Base-by-base conservation (phyloP, 1,284 basidiomycete species). In the Porogramme epimiltina region DNA sequence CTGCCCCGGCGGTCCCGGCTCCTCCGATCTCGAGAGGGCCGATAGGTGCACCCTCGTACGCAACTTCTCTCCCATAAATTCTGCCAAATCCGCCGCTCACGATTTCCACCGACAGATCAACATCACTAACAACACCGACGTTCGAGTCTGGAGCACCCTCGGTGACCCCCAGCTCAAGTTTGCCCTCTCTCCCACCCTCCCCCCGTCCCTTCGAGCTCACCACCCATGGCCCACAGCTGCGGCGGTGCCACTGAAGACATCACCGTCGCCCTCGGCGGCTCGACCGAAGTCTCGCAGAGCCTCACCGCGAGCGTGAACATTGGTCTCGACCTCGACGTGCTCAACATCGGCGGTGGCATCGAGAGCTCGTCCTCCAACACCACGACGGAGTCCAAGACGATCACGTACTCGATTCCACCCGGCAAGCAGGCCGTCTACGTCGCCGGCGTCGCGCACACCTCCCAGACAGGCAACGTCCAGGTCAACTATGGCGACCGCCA, bases 11-110 rank as follows among this genome's bases (percentile, higher is more conserved):
- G 51, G 51, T 23, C 51, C 51, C 16, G 51, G 51, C 37, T 43
- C 51, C 3, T 11, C 31, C 16, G 44, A 47, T 20, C 26, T 52
- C 36, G 37, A 44, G 41, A 45, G 42, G 26, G 51, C 51, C 3
- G 51, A 52, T 26, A 43, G 37, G 26, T 52, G 51, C 45, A 52
- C 45, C 2, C 51, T 52, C 15, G 51, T 52, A 13, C 34, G 44
- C 22, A 3, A 20, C 19, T 4, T 9, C 4, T 3, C 15, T 4
- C 8, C 16, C 11, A 4, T 22, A 41, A 26, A 22, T 16, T 16
- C 10, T 3, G 11, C n/a, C 22, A 22, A 18, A 19, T n/a, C 16
- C 11, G n/a, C 26, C 10, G 23, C 31, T 38, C 23, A 45, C 10
- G 8, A n/a, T 18, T 37, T 25, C 4, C 19, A 8, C 19, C 28